Base-by-base conservation (phyloP, 2,329 filamentous ascomycete species). In the Aspergillaceae sp. region DNA sequence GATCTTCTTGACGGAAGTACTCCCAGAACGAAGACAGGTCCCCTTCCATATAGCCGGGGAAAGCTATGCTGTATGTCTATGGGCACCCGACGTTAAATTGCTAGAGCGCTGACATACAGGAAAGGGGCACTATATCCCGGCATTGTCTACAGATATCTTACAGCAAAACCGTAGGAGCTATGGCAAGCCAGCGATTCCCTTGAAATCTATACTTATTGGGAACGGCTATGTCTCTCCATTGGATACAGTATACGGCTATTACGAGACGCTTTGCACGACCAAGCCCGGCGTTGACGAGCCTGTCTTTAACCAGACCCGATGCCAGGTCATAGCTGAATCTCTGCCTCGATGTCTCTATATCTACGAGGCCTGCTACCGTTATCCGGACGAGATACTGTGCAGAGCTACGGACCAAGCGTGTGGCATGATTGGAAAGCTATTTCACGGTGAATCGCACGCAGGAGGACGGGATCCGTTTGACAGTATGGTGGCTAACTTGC, bases 11-110 rank as follows among this genome's bases (percentile, higher is more conserved):
- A 63, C 59, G 9, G 63, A 72, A 10, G 64, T 73, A 0, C 75
- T 76, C 44, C 73, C 73, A 0, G 55, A 69, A 6, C 55, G 69
- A 11, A 51, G 54, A 29, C 44, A 63, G 1, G 55, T 61, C 3
- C 62, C 69, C 3, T 65, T 77, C 29, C 69, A 74, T 40, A 68
- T 77, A 29, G 69, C 73, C 0, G 74, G 73, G 0, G 74, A 77
- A 49, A 72, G 68, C 46, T 76, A 73, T 58, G 73, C 61, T n/a
- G 68, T 71, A 54, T 41, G 36, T 32, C 4, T 7, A 7, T 29
- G 8, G 10, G n/a, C 19, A n/a, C 11, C 28, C 27, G 53, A 61
- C 9, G 2, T 19, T 35, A 6, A 3, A 28, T 38, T 29, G 9
- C 3, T 9, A 8, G 4, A 32, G 3, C 28, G 5, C 49, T 53